Base-by-base conservation (phyloP, 192 early-diverging fungal species). In the Backusella sp. region DNA sequence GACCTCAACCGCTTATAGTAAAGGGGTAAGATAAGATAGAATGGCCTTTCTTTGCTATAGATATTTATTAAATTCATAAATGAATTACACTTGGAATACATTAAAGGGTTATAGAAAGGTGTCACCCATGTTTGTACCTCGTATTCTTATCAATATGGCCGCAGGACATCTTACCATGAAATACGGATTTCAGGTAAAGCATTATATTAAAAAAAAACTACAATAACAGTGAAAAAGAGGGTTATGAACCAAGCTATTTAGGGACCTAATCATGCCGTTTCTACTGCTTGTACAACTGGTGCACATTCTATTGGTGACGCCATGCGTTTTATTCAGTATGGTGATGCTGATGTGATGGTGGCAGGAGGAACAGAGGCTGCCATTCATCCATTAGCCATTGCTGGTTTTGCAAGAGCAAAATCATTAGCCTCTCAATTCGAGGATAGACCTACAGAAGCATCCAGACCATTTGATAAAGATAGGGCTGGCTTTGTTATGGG, bases 231-330 rank as follows among this genome's bases (percentile, higher is more conserved):
- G 2, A 32, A 32, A 32, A 32, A 32, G 32, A 32, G 2, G 76
- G 12, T 34, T 41, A 26, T 62, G 56, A 62, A 53, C 35, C 83
- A 21, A 28, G n/a, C 17, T 41, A 69, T 74, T 73, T 84, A 92
- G 83, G 97, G 97, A 0, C 97, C 97, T 6, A 97, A 97, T 78
- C 96, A 97, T 78, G 88, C 95, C 26, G 94, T 91, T 0, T 93
- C 95, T 3, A 99, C 97, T 0, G 97, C 97, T 1, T 99, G 97
- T 76, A 94, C 97, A 1, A 97, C 97, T 5, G 97, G 97, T 6
- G 96, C 96, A 2, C 96, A 99, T 79, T 88, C 97, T 0, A 90
- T 99, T 35, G 97, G 96, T 28, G 97, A 99, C 74, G 97, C 97
- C 0, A 91, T 91, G 87, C 87, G 97, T 35, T 97, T 96, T 77